These are phyloP conservation scores for Eucalyptus pauciflora DNA, from an alignment of 345 rosid genomes.

Conservation along the genomic window DNA sequence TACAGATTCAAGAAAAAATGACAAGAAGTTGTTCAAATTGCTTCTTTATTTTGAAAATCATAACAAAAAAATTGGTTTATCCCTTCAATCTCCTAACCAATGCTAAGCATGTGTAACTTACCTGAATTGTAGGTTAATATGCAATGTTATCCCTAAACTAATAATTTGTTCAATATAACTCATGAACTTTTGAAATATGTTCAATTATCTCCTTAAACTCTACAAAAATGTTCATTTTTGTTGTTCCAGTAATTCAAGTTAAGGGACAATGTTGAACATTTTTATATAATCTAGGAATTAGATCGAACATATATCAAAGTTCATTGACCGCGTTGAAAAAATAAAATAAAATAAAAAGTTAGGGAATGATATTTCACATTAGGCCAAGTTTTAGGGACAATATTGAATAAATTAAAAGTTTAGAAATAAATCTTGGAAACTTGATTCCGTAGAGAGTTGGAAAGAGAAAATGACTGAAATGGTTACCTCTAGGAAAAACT, in stretches of 20 bases:
- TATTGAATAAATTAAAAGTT: too few relatives aligned
- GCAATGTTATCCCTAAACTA: too few relatives aligned
- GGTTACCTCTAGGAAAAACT: neutral
- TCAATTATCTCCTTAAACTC: too few relatives aligned
- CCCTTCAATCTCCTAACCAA: neutral
- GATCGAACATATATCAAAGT: neutral
- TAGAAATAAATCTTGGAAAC: neutral
- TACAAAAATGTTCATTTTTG: too few relatives aligned
- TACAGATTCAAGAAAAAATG: neutral
- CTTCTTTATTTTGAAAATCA: neutral
- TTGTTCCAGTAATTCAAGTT: neutral
- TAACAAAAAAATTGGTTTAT: neutral
- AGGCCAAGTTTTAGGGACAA: too few relatives aligned
- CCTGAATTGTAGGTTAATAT: neutral
- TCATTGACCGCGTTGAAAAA: too few relatives aligned
- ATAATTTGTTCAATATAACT: too few relatives aligned
- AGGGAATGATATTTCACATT: too few relatives aligned
- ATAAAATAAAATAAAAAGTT: too few relatives aligned
- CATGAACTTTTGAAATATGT: too few relatives aligned
- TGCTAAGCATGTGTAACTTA: neutral
- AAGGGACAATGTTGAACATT: neutral
- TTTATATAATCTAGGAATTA: too few relatives aligned
- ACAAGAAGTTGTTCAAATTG: neutral
- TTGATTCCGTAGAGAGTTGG: neutral
- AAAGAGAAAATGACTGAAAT: neutral